Evolutionary conservation across 371 early-diverging fungal species (phyloP), one percentile per base, ranked within the genome.

Genomic region (Apophysomyces trapeziformis): DNA sequence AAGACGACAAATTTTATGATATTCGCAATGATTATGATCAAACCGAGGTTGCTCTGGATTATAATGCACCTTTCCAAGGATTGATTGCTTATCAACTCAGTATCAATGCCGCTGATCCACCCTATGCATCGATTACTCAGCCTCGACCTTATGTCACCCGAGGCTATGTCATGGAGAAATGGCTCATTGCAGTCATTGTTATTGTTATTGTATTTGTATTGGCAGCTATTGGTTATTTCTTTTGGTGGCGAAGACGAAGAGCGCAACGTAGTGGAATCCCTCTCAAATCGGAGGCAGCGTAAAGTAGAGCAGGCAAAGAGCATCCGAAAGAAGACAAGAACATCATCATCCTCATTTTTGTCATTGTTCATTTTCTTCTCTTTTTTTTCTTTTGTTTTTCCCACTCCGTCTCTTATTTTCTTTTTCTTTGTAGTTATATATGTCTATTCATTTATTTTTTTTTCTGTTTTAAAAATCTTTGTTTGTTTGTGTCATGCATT

Each of bases 11-110:
- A 1, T 87, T 77, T 64, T 57, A 67, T 8, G 85, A 87, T 63
- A 57, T 66, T 5, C 81, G 87, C 14, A 67, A 72, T 26, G 75
- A 85, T 44, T 87, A 78, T 75, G 46, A 66, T 7, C 82, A 87
- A 60, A 79, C 71, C 18, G 87, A 87, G 69, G 87, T 83, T 13
- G 84, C 85, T 0, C 62, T 85, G 41, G 83, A 85, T 61, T 86
- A 86, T 64, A 83, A 86, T 57, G 84, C 85, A 16, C 82, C 85
- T 0, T 77, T 84, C 60, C 79, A 79, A 18, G 76, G 76, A 3
- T 46, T 86, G 57, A 67, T 86, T 56, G 85, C 87, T 0, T 81
- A 85, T 70, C 84, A 85, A 63, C 68, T 85, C 8, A 70, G 74
- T 57, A 73, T 71, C 18, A 64, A 81, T 13, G 69, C 72, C 7